These are phyloP conservation scores for Cicer bijugum DNA, from an alignment of 306 rosid genomes.

Conservation along the genomic window DNA sequence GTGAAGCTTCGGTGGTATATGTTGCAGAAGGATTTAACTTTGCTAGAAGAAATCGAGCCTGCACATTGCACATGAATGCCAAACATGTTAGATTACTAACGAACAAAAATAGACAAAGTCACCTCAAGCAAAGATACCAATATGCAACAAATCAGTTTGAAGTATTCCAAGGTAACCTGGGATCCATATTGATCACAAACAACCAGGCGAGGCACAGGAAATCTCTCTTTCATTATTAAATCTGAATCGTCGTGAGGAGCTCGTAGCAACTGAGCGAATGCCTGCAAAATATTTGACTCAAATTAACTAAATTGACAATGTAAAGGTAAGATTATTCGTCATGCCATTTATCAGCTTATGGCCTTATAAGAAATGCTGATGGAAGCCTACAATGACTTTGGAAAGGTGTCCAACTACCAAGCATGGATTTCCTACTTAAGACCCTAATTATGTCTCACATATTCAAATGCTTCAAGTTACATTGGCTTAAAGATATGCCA, in stretches of 20 bases:
- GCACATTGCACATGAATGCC: conserved; percentile 31
- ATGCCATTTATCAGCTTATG: conserved; percentile 24
- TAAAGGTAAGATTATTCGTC: conserved; percentile 24
- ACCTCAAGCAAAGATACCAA: neutral
- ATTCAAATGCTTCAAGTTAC: conserved; percentile 21
- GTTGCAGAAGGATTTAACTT: conserved; percentile 92
- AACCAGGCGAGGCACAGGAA: conserved; percentile 96
- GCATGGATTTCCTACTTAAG: conserved; percentile 5
- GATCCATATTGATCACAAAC: conserved; percentile 97
- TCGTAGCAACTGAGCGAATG: conserved; percentile 86
- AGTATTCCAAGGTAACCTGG: conserved; percentile 60
- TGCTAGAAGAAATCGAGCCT: conserved; percentile 95
- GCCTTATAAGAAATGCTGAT: neutral
- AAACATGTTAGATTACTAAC: neutral
- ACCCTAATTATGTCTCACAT: conserved; percentile 7
- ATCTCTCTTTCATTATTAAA: conserved; percentile 78
- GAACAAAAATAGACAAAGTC: neutral
- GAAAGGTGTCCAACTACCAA: neutral
- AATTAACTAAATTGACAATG: conserved; percentile 38
- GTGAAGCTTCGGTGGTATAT: conserved; percentile 70
- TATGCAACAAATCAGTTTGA: conserved; percentile 10
- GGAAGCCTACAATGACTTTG: conserved; percentile 7
- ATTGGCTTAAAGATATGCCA: neutral
- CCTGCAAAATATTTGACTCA: conserved; percentile 56
- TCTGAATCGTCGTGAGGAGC: conserved; percentile 84